Evolutionary conservation across 345 rosid species (phyloP).

Genomic region (Bruguiera parviflora): DNA sequence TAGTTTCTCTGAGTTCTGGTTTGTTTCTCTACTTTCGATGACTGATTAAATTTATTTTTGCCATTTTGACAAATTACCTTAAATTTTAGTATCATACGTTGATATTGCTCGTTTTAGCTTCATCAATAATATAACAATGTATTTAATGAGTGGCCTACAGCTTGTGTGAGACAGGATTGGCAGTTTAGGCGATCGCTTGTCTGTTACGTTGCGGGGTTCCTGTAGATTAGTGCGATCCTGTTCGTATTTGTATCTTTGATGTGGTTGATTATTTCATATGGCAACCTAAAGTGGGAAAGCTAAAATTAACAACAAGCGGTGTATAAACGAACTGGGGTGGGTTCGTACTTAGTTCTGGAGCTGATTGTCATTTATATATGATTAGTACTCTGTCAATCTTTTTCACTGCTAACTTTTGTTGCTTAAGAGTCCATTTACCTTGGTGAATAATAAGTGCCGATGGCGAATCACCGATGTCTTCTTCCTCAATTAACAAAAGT

Average conservation of each 20-base stretch:
- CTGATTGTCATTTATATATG: constrained; percentile 9
- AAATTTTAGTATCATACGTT: background rate
- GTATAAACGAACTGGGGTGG: constrained; percentile 21
- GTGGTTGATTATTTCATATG: constrained; percentile 19
- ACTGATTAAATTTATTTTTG: background rate
- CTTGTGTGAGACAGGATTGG: background rate
- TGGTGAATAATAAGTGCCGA: background rate
- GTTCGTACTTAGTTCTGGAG: constrained; percentile 23
- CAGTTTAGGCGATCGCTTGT: background rate
- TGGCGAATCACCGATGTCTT: constrained; percentile 4
- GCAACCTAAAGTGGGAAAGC: background rate
- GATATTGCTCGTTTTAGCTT: background rate
- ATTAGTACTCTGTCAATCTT: constrained; percentile 17
- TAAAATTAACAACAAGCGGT: constrained; percentile 7
- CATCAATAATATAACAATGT: background rate
- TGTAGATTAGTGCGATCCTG: background rate
- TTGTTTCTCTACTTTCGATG: background rate
- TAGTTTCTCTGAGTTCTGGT: too few species aligned
- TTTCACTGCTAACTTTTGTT: background rate
- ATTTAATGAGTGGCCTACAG: background rate
- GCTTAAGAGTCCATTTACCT: constrained; percentile 7
- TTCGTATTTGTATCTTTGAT: constrained; percentile 6
- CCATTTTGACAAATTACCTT: too few species aligned
- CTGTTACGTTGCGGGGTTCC: background rate
- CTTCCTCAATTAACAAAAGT: background rate